phyloP scores from a whole-genome alignment of 2,329 filamentous ascomycete genomes.

The Botrytis fabae region DNA sequence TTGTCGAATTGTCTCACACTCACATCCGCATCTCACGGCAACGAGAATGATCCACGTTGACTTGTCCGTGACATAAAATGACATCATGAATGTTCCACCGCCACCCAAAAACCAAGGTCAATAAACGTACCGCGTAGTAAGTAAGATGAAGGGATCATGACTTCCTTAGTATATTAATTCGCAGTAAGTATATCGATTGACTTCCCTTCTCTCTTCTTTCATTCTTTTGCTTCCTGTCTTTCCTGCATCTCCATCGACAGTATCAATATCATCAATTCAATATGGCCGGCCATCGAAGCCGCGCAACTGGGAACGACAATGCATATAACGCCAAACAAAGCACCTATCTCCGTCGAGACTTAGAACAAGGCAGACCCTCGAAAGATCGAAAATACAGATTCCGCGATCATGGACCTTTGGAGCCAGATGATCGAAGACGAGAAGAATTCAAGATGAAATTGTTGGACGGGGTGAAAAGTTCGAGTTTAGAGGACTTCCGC shows the following conservation, averaged over 20 bases:
- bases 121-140: not conserved
- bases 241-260: not conserved
- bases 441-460: slow-evolving; percentile 33
- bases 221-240: not conserved
- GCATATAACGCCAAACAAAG: not conserved
- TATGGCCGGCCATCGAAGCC: slow-evolving; percentile 13
- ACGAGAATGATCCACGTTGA: not conserved
- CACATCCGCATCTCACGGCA: not conserved
- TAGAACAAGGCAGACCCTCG: slow-evolving; percentile 23
- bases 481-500: slow-evolving; percentile 28
- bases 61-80: not conserved
- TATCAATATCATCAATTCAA: not conserved
- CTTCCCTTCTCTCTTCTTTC: not conserved
- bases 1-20: not conserved
- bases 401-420: slow-evolving; percentile 28
- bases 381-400: slow-evolving; percentile 33
- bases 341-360: slow-evolving; percentile 15
- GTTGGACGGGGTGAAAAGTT: slow-evolving; percentile 28
- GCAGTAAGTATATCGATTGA: not conserved
- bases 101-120: slow-evolving; percentile 13
- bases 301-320: not conserved
- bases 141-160: not conserved
- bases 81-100: slow-evolving; percentile 14
- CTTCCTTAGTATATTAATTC: not conserved
- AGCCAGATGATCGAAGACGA: slow-evolving; percentile 32